Base-by-base conservation (phyloP, 176 grass and related monocot species). In the Oryza brachyantha region DNA sequence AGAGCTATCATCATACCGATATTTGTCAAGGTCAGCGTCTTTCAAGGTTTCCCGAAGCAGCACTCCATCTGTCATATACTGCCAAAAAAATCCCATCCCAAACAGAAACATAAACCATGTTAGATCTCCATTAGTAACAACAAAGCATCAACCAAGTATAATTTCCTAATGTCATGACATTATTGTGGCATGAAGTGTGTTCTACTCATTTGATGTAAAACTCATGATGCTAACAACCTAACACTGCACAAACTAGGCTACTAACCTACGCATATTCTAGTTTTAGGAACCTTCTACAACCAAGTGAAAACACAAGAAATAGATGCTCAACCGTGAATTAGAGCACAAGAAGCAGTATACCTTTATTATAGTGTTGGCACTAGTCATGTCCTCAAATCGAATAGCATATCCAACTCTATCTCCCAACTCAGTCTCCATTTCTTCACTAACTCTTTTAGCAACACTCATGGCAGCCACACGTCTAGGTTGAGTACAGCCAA, bases 31-130 rank as follows among this genome's bases (percentile, higher is more conserved):
- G 83, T 98, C 90, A 35, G 92, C 78, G 79, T 95, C 96, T 70
- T 98, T 98, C 69, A 98, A 88, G 85, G 96, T 98, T 95, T 98
- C 96, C 45, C 96, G 90, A 21, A 98, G 79, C 65, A 98, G 88
- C 48, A 98, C 92, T 84, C 96, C 96, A 87, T 98, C 96, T 79
- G 96, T 98, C 96, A 98, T 98, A 88, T 98, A 98, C 96, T 98
- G 83, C n/a, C 43, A 65, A 83, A 81, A 90, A 86, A 77, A 88
- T n/a, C n/a, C n/a, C 45, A 32, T 0, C 17, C 40, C 41, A 88
- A 21, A 48, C 9, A 63, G 5, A 84, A 69, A 29, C 67, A 38
- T 13, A 19, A 70, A 63, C 35, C 21, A 22, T 26, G 54, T 88
- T 21, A 88, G 52, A 34, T 54, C 41, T n/a, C 11, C 13, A 41